These are phyloP conservation scores for Suhomyces anneliseae DNA, from an alignment of 1,139 yeast genomes.

Conservation along the genomic window DNA sequence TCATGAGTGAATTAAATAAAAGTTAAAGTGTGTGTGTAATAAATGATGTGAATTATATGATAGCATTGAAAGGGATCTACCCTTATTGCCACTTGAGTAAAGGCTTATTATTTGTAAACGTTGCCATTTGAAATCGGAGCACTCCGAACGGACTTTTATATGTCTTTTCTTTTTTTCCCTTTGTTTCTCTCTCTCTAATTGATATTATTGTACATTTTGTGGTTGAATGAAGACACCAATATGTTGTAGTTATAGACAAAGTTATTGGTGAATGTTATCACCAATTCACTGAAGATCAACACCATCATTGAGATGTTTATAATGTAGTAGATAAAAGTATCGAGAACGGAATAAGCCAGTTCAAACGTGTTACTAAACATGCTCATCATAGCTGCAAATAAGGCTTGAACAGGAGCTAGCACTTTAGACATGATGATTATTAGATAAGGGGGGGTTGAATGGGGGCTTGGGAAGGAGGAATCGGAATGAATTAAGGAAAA, in stretches of 20 bases:
- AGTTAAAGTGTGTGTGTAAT: too few species aligned
- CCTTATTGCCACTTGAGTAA: background rate
- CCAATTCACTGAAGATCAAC: slow-evolving; percentile 25
- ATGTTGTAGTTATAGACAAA: slow-evolving; percentile 25
- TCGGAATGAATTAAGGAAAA: background rate
- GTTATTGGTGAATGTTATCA: slow-evolving; percentile 23
- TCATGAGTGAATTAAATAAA: background rate
- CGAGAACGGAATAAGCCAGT: slow-evolving; percentile 20
- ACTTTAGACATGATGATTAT: slow-evolving; percentile 1
- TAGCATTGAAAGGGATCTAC: too few species aligned
- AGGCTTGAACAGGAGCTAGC: slow-evolving; percentile 3
- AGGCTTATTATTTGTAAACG: too few species aligned
- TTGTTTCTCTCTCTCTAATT: slow-evolving; percentile 16
- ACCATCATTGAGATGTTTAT: slow-evolving; percentile 29
- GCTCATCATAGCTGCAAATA: slow-evolving; percentile 6
- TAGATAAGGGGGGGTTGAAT: background rate
- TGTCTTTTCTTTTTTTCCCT: too few species aligned
- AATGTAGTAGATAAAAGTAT: slow-evolving; percentile 29
- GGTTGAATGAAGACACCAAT: slow-evolving; percentile 26
- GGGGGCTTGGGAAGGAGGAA: background rate
- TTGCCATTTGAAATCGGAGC: too few species aligned
- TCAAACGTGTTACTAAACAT: slow-evolving; percentile 13
- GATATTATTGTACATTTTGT: slow-evolving; percentile 33
- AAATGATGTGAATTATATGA: too few species aligned
- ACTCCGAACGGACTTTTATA: too few species aligned